Conservation (phyloP, 116 monocot genomes). For the Trichopus zeylanicus region DNA sequence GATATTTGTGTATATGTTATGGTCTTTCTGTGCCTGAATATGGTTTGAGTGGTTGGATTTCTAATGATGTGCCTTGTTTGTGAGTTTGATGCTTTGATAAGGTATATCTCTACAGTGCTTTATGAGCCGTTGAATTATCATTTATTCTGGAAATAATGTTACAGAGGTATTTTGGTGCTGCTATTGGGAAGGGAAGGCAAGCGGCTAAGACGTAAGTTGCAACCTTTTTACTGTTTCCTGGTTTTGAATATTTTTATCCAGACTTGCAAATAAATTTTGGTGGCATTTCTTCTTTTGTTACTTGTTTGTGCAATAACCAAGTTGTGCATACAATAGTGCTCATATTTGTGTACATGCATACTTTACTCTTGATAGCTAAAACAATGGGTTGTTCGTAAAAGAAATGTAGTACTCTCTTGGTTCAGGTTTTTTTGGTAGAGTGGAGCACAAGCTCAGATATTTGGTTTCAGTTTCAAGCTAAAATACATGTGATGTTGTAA, state of each 20-base stretch:
- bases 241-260: not conserved
- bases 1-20: not conserved
- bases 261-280: not conserved
- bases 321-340: not conserved
- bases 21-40: not conserved
- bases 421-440: no score
- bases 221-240: not conserved
- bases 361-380: not conserved
- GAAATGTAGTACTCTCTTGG: not conserved
- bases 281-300: no score
- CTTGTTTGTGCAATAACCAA: not conserved
- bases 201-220: slow-evolving; percentile 91
- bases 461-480: no score
- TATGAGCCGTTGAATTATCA: not conserved
- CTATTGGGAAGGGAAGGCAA: slow-evolving; percentile 90
- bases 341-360: not conserved
- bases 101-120: not conserved
- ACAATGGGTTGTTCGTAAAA: not conserved
- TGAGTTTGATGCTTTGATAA: no score
- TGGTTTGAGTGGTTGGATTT: no score
- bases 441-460: no score
- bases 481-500: no score
- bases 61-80: no score
- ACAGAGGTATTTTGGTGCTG: slow-evolving; percentile 93
- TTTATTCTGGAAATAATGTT: not conserved